phyloP scores from a whole-genome alignment of 2,329 filamentous ascomycete genomes.

The Hypoxylon sp. region DNA sequence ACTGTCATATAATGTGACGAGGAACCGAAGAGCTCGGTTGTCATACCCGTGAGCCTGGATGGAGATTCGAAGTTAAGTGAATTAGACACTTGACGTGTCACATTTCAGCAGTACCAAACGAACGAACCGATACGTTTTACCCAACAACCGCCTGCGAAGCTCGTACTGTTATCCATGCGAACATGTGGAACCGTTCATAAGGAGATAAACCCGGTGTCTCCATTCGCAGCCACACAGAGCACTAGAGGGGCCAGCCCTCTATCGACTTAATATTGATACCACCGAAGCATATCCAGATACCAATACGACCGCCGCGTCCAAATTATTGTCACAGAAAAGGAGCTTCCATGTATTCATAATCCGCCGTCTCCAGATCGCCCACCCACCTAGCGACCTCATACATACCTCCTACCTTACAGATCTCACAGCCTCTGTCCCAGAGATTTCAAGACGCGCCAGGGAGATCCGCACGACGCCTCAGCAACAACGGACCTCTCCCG shows the following conservation, averaged over 20 bases:
- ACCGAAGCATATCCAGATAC: not conserved
- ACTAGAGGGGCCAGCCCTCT: not conserved
- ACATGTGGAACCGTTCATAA: not conserved
- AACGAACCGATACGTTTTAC: not conserved
- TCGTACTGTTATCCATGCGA: not conserved
- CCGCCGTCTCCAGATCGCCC: not conserved
- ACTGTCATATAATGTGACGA: not conserved
- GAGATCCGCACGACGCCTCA: not conserved
- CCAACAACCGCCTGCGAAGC: not conserved
- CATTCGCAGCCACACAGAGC: not conserved
- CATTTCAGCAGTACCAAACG: not conserved
- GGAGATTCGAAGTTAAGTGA: not conserved
- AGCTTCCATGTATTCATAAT: not conserved
- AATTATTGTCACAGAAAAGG: slow-evolving; percentile 6
- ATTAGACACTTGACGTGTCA: not conserved
- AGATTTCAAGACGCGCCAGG: not conserved
- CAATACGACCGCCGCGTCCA: not conserved
- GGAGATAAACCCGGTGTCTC: not conserved
- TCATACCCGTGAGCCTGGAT: not conserved
- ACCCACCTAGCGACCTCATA: not conserved
- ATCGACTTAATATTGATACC: slow-evolving; percentile 6
- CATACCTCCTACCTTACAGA: slow-evolving; percentile 1
- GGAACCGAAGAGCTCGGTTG: not conserved
- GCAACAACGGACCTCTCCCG: not conserved
- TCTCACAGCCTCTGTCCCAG: not conserved